Evolutionary conservation across 148 eudicot genomes (phyloP), one percentile per base, ranked within the genome.

Genomic region (Rhododendron vialii): DNA sequence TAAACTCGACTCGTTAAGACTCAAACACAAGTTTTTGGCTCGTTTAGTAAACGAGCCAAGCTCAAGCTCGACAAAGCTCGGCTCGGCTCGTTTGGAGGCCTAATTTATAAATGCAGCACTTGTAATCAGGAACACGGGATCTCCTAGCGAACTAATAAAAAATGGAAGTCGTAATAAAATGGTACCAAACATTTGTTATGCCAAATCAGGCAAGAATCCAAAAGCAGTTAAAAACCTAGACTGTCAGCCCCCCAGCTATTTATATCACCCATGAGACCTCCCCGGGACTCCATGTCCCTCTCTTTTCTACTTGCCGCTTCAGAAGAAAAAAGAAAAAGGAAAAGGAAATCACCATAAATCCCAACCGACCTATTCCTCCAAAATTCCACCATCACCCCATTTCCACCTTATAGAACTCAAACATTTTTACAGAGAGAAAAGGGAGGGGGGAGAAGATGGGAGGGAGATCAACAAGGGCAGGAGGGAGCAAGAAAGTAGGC

Each of bases 401-500:
- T 63, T 7, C 24, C 71, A 63, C 4, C 61, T 17, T 17, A 57
- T 20, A 17, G n/a, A 65, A n/a, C 73, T 65, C 30, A 71, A 71
- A 30, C 0, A 28, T 30, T 71, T 12, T 13, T 10, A 30, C 17
- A 33, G 76, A 33, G 76, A 71, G 41, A 13, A 33, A 59, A 28
- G 36, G 5, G 36, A 28, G 75, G 6, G 75, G 74, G 78, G 83
- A 41, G 45, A 41, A 41, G 30, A 89, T 89, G 92, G 89, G 89
- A 51, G 93, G 91, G 30, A 91, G 84, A 90, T 88, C 93, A 61
- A 89, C 92, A 51, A 85, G 87, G 38, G 45, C 74, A 82, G 87
- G 82, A 83, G 85, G 85, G 20, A 75, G 45, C 18, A 78, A 74
- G 45, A 86, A 78, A 82, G 87, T 77, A 55, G 87, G 82, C 30